phyloP scores from a whole-genome alignment of 129 eudicot species.

The Mikania micrantha region DNA sequence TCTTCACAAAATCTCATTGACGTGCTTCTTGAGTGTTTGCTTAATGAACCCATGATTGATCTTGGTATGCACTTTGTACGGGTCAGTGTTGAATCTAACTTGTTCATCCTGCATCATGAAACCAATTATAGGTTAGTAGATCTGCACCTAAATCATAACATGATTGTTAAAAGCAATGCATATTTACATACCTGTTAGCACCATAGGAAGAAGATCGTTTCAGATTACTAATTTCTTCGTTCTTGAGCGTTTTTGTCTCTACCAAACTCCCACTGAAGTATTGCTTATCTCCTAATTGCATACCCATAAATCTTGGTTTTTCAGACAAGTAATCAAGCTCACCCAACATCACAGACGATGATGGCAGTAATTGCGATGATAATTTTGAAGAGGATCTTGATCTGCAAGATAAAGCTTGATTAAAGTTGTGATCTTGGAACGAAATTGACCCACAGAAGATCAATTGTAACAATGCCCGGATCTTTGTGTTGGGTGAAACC shows the following conservation, averaged over 20 bases:
- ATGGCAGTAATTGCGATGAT: conserved; percentile 68
- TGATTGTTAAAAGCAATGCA: not conserved
- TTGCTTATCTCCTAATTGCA: conserved; percentile 72
- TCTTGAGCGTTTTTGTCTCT: conserved; percentile 55
- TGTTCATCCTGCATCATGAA: conserved; percentile 38
- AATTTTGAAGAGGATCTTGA: conserved; percentile 69
- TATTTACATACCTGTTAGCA: conserved; percentile 61
- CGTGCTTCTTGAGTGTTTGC: conserved; percentile 62
- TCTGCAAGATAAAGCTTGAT: conserved; percentile 61
- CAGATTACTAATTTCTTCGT: conserved; percentile 41
- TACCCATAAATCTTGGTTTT: conserved; percentile 61
- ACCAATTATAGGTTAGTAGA: not conserved
- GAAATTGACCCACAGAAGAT: conserved; percentile 90
- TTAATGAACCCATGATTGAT: conserved; percentile 58
- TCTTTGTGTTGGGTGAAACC: conserved; percentile 41
- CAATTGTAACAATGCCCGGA: conserved; percentile 80
- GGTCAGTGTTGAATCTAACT: conserved; percentile 34
- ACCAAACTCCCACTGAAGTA: conserved; percentile 92
- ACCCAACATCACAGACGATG: conserved; percentile 68
- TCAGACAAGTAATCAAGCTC: conserved; percentile 77
- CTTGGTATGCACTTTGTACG: conserved; percentile 64
- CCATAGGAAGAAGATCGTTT: conserved; percentile 80
- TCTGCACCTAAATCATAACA: not conserved
- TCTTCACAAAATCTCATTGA: conserved; percentile 73
- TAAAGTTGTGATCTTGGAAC: conserved; percentile 77